Evolutionary conservation across 495 filamentous ascomycete genomes (phyloP).

Genomic region (Aspergillus diversus): DNA sequence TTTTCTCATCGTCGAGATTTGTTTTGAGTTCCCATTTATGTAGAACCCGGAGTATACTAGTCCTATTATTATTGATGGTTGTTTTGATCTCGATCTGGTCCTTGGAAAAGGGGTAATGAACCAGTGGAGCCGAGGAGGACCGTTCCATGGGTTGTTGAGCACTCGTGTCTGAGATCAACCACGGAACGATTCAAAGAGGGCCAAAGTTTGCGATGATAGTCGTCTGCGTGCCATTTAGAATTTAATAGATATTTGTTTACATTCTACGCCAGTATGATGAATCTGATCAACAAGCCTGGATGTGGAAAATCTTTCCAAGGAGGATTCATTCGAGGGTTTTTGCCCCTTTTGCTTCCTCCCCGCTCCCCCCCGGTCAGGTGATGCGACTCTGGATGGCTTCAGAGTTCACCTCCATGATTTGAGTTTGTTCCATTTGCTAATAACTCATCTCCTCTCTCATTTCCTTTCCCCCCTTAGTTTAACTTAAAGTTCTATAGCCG

Average conservation of each 20-base stretch:
- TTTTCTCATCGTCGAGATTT: no score
- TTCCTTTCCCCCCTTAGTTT: background rate
- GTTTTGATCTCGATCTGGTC: background rate
- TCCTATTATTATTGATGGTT: background rate
- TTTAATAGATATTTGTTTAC: no score
- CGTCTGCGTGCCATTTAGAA: no score
- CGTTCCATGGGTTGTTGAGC: background rate
- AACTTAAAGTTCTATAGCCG: background rate
- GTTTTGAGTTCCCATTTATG: no score
- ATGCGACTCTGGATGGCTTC: background rate
- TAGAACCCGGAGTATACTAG: no score
- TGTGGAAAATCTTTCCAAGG: background rate
- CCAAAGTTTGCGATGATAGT: no score
- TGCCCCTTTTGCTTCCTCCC: background rate
- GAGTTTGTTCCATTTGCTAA: background rate
- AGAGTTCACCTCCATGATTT: background rate
- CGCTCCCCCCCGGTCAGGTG: constrained; percentile 4
- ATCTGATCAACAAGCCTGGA: background rate
- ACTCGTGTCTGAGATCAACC: background rate
- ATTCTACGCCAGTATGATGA: no score
- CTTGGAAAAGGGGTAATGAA: background rate
- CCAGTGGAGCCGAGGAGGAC: background rate
- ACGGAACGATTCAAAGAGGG: background rate
- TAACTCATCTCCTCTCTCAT: background rate
- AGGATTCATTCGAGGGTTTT: background rate